Conservation (phyloP, 768 basidiomycete genomes). For the Tulasnella sp. region DNA sequence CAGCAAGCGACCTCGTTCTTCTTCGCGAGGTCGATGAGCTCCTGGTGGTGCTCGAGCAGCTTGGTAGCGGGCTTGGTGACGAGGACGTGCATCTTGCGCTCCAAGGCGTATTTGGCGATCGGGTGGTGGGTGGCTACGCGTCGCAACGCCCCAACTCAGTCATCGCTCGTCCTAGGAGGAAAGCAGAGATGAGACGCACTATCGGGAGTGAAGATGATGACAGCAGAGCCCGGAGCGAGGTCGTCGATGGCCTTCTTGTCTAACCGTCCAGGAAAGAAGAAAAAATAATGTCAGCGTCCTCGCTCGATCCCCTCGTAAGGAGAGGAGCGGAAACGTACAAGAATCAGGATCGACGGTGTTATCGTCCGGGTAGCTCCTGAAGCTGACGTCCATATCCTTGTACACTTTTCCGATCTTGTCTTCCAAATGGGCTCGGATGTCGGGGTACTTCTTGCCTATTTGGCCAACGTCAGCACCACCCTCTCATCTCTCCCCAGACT, state of each 20-base stretch:
- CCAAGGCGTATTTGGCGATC: constrained; percentile 82
- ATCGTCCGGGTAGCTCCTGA: constrained; percentile 74
- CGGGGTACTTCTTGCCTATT: constrained; percentile 66
- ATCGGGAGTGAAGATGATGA: constrained; percentile 91
- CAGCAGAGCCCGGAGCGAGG: constrained; percentile 77
- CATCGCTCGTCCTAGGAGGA: not conserved
- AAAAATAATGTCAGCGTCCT: not conserved
- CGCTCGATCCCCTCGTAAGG: not conserved
- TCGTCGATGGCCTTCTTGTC: constrained; percentile 78
- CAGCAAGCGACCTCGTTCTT: constrained; percentile 81
- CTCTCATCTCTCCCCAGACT: not conserved
- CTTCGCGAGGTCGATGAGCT: constrained; percentile 69
- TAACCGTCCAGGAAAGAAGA: constrained; percentile 36
- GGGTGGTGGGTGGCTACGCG: constrained; percentile 70
- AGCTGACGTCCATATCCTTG: constrained; percentile 84
- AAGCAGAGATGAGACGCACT: constrained; percentile 46
- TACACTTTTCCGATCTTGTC: constrained; percentile 81
- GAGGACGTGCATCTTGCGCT: constrained; percentile 80
- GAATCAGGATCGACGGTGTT: constrained; percentile 69
- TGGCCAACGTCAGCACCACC: not conserved
- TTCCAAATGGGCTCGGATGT: constrained; percentile 72
- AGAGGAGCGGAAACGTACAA: constrained; percentile 51
- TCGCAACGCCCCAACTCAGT: not conserved
- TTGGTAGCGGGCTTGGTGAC: constrained; percentile 93
- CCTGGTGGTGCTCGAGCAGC: constrained; percentile 74